phyloP scores from a whole-genome alignment of 2,329 filamentous ascomycete genomes.

The Colletotrichum agaves region DNA sequence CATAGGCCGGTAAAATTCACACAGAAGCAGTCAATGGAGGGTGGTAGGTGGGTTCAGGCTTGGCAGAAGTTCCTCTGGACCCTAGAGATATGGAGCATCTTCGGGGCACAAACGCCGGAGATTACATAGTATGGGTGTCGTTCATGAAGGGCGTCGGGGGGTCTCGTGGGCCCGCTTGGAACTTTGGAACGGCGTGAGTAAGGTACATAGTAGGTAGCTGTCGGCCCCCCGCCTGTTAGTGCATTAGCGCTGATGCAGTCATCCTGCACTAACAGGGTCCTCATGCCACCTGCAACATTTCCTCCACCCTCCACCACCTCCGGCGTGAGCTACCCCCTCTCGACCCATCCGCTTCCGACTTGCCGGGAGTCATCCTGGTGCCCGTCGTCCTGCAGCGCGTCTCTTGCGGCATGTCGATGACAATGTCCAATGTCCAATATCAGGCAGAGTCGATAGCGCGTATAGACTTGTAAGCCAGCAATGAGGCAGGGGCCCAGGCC shows the following conservation, averaged over 20 bases:
- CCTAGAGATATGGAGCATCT: constrained; percentile 16
- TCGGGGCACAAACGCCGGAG: neutral
- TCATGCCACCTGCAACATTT: constrained; percentile 12
- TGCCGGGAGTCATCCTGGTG: constrained; percentile 19
- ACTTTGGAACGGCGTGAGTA: too few species aligned
- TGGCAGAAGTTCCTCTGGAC: constrained; percentile 37
- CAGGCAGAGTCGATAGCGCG: neutral
- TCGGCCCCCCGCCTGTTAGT: constrained; percentile 30
- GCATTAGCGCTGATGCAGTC: constrained; percentile 24
- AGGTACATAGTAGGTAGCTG: too few species aligned
- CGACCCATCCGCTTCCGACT: constrained; percentile 31
- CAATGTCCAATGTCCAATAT: neutral
- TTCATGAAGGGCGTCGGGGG: neutral
- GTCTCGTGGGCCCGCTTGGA: neutral
- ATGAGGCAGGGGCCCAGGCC: neutral
- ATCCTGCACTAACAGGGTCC: constrained; percentile 29
- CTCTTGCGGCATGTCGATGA: neutral
- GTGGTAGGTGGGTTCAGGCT: constrained; percentile 27
- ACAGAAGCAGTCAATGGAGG: constrained; percentile 13
- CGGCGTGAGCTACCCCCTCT: neutral
- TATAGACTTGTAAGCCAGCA: neutral
- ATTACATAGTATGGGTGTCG: neutral
- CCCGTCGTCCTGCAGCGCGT: constrained; percentile 2
- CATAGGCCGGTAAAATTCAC: neutral
- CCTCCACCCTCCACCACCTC: constrained; percentile 2